A percentile compares a stretch with the other conserved stretches of the same genome.
Conservation (phyloP, 257 asterid genomes). For the Primulina huaijiensis region DNA sequence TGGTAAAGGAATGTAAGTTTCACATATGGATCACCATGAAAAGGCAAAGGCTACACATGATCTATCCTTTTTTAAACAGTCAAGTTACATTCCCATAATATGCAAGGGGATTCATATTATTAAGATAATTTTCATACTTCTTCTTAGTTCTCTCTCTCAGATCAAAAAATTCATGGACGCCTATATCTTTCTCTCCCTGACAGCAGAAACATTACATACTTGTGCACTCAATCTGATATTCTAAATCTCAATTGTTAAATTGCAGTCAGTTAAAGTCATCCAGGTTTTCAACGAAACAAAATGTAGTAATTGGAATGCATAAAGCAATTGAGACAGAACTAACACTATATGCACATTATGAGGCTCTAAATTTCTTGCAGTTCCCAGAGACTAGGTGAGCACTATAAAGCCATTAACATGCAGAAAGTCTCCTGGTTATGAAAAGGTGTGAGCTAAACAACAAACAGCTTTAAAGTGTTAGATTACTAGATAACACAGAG, state of each 20-base stretch:
- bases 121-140: background rate
- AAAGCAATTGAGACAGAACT: background rate
- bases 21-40: background rate
- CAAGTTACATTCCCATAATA: background rate
- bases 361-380: background rate
- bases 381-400: background rate
- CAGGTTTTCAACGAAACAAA: background rate
- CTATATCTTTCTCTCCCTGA: slow-evolving; percentile 2
- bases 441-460: background rate
- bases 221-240: background rate
- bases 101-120: background rate
- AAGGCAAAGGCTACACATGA: background rate
- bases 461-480: background rate
- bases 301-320: background rate
- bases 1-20: background rate
- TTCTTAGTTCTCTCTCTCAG: background rate
- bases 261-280: slow-evolving; percentile 2
- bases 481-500: background rate
- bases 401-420: background rate
- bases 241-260: background rate
- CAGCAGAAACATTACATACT: background rate
- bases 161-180: background rate
- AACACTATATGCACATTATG: background rate
- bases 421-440: background rate
- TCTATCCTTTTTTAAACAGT: background rate